Conservation (phyloP, 2,329 filamentous ascomycete genomes). For the Phaeoacremonium minimum region DNA sequence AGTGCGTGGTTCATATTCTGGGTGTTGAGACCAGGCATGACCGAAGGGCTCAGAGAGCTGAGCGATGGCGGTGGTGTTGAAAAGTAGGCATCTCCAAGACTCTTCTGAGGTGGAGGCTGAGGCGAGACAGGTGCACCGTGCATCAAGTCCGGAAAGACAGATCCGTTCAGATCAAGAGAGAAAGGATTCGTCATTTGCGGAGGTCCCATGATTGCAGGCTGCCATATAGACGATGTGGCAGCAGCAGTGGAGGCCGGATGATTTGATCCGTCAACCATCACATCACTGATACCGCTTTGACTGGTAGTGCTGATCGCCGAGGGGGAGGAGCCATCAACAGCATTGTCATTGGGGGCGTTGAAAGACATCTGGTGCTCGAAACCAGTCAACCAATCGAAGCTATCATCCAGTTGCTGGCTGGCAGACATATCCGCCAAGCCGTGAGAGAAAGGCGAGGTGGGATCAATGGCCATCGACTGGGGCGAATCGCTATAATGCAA, state of each 20-base stretch:
- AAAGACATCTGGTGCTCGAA: constrained; percentile 76
- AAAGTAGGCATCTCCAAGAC: constrained; percentile 70
- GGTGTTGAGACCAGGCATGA: constrained; percentile 60
- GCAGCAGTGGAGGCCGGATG: constrained; percentile 50
- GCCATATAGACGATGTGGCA: constrained; percentile 60
- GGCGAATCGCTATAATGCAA: constrained; percentile 83
- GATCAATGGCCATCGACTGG: constrained; percentile 59
- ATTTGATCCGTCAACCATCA: constrained; percentile 80
- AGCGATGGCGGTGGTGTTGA: constrained; percentile 73
- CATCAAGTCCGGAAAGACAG: constrained; percentile 74
- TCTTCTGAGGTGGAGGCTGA: constrained; percentile 68
- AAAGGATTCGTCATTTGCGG: constrained; percentile 67
- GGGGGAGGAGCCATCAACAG: constrained; percentile 88
- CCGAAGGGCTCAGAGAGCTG: constrained; percentile 67
- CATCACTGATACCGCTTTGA: constrained; percentile 85
- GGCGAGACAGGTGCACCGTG: constrained; percentile 71
- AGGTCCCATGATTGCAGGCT: constrained; percentile 64
- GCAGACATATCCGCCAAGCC: constrained; percentile 54
- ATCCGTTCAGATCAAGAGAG: constrained; percentile 68
- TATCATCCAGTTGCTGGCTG: constrained; percentile 65
- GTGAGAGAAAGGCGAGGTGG: constrained; percentile 55
- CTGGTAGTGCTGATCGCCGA: constrained; percentile 94
- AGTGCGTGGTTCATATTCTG: constrained; percentile 63
- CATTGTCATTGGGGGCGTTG: constrained; percentile 67
- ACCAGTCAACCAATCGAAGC: constrained; percentile 76